Base-by-base conservation (phyloP, 108 stramenopile species). In the Parmales sp. region DNA sequence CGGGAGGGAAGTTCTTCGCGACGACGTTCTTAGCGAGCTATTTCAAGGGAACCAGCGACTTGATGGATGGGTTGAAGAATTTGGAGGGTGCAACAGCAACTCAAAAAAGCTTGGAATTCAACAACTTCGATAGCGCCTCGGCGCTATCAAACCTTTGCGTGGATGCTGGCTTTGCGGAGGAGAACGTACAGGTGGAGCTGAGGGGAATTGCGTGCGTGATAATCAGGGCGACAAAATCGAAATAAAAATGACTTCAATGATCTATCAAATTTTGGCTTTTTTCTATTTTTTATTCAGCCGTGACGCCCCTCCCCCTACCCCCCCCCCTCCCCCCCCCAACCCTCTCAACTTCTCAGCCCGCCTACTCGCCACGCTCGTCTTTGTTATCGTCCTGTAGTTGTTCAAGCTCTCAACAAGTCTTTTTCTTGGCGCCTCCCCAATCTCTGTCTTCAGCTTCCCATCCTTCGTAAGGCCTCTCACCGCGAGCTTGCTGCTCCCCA, bases 1-100 rank as follows among this genome's bases (percentile, higher is more conserved):
- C 96, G 6, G 96, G 96, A 19, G 91, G 92, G 19, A 74, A 84
- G 18, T 94, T 91, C 69, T 97, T 93, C 77, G 94, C 92, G 7
- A 92, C 89, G 0, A 97, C 96, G 1, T 97, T 97, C 74, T 60
- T 92, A n/a, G 78, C 76, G 0, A 73, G 60, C 8, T 90, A 88
- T 74, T 89, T 91, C 72, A 25, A 63, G 0, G 76, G 38, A n/a
- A 39, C 29, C 74, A 70, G n/a, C 50, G 51, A 29, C 71, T 72
- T 0, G 74, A 78, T 2, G 80, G 72, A 48, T 68, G 79, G 6
- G 72, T 75, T 37, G 76, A 64, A 16, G 54, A 65, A 0, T 67
- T 63, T 1, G 71, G 74, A 49, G 78, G 80, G 28, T 71, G 72
- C 1, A 13, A 6, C n/a, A 60, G 72, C 1, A 68, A 72, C 22